These are phyloP conservation scores for Phellinidium pouzarii DNA, from an alignment of 1,284 basidiomycete species.

Conservation along the genomic window DNA sequence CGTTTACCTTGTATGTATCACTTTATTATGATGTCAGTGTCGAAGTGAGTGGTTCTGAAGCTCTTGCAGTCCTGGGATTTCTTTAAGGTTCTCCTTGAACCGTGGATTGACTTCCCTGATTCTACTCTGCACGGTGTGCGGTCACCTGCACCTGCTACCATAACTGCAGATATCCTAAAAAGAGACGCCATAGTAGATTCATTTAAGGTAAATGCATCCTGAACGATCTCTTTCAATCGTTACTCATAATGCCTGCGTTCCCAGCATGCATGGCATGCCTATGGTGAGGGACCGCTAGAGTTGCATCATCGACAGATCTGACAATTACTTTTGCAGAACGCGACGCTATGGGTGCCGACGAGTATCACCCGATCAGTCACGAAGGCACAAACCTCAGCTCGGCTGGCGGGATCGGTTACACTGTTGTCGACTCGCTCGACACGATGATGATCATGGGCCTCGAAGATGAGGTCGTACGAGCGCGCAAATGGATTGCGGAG, in stretches of 20 bases:
- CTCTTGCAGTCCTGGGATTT: slow-evolving; percentile 16
- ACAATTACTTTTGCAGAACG: slow-evolving; percentile 45
- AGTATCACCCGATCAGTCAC: slow-evolving; percentile 77
- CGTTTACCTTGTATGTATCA: background rate
- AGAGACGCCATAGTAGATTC: slow-evolving; percentile 68
- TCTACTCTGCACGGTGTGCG: slow-evolving; percentile 20
- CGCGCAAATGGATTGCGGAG: slow-evolving; percentile 71
- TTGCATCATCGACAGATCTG: slow-evolving; percentile 20
- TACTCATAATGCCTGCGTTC: slow-evolving; percentile 4
- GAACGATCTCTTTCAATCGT: background rate
- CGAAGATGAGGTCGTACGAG: slow-evolving; percentile 70
- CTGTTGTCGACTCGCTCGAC: slow-evolving; percentile 78
- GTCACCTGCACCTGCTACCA: slow-evolving; percentile 22
- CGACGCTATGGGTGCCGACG: slow-evolving; percentile 85
- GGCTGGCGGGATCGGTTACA: slow-evolving; percentile 81
- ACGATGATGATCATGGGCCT: slow-evolving; percentile 85
- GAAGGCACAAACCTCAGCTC: slow-evolving; percentile 70
- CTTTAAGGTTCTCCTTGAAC: slow-evolving; percentile 17
- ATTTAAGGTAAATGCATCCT: slow-evolving; percentile 56
- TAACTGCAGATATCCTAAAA: slow-evolving; percentile 53
- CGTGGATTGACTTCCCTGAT: slow-evolving; percentile 21
- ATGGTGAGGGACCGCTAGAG: slow-evolving; percentile 43
- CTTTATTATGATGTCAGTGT: background rate
- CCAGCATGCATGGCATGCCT: slow-evolving; percentile 75
- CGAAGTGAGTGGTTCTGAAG: background rate